Evolutionary conservation across 2,329 filamentous ascomycete genomes (phyloP).

Genomic region (Penicillium paneum): DNA sequence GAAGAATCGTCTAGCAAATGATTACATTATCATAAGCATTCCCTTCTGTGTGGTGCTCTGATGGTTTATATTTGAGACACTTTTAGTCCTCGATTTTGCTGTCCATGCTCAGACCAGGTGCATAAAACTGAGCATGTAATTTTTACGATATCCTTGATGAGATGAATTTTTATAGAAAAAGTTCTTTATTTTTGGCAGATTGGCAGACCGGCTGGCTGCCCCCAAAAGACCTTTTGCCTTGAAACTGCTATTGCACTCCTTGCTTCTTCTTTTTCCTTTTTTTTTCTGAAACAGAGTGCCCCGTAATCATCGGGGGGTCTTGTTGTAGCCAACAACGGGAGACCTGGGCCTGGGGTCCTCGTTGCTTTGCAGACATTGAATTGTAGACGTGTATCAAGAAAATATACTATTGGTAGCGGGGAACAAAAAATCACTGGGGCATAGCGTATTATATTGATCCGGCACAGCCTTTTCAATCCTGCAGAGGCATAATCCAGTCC

Average conservation of each 20-base stretch:
- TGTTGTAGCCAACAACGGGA: neutral
- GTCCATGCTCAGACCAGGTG: slow-evolving; percentile 9
- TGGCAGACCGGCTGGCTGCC: slow-evolving; percentile 2
- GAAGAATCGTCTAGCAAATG: slow-evolving; percentile 33
- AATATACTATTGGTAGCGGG: slow-evolving; percentile 15
- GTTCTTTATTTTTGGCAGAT: slow-evolving; percentile 5
- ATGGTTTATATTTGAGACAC: slow-evolving; percentile 7
- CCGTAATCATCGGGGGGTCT: neutral
- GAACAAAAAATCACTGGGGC: slow-evolving; percentile 7
- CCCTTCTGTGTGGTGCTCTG: slow-evolving; percentile 19
- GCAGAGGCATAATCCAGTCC: neutral
- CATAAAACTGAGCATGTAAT: slow-evolving; percentile 15
- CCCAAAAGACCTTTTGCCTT: neutral
- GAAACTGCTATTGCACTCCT: neutral
- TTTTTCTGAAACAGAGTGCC: neutral
- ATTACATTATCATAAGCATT: slow-evolving; percentile 18
- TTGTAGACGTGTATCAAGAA: slow-evolving; percentile 19
- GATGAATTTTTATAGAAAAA: slow-evolving; percentile 23
- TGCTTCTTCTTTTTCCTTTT: neutral
- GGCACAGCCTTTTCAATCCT: neutral
- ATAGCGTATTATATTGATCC: slow-evolving; percentile 12
- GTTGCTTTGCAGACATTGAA: neutral
- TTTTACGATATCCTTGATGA: slow-evolving; percentile 27
- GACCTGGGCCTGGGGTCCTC: neutral
- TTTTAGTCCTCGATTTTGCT: slow-evolving; percentile 7